Conservation (phyloP, 2,329 filamentous ascomycete species). For the Aphanocladium album region DNA sequence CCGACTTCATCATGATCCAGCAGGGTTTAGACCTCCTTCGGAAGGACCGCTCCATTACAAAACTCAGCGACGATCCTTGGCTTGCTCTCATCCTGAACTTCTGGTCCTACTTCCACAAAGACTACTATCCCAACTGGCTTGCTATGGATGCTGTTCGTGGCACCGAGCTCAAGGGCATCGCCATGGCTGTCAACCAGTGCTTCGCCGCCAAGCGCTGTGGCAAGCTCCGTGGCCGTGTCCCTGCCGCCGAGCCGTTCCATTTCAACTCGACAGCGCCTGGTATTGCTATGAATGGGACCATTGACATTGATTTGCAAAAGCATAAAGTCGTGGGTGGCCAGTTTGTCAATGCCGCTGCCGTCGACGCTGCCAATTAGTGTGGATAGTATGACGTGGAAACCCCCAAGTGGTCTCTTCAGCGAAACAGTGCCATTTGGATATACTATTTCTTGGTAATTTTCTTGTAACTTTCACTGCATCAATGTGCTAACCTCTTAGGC, state of each 20-base stretch:
- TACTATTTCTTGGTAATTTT: too few species aligned
- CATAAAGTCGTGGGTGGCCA: too few species aligned
- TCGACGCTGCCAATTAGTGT: too few species aligned
- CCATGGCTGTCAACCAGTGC: constrained; percentile 27
- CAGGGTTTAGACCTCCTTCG: not conserved
- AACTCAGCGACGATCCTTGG: constrained; percentile 18
- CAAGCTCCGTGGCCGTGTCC: constrained; percentile 19
- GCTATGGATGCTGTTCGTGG: constrained; percentile 24
- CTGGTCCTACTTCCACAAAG: constrained; percentile 21
- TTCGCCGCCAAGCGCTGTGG: constrained; percentile 24
- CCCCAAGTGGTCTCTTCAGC: too few species aligned
- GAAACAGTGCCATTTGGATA: too few species aligned
- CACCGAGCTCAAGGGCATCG: constrained; percentile 21
- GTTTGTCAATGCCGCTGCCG: too few species aligned
- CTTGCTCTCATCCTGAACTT: constrained; percentile 18
- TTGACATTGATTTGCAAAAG: too few species aligned
- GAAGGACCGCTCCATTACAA: constrained; percentile 12
- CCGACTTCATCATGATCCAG: constrained; percentile 25
- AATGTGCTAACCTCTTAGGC: too few species aligned
- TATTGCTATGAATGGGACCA: not conserved
- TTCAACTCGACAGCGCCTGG: not conserved
- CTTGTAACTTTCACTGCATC: too few species aligned
- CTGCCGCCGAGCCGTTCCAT: not conserved
- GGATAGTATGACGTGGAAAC: too few species aligned
- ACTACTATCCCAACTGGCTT: constrained; percentile 30